Conservation (phyloP, 805 yeast species). For the Cephaloascus fragrans region DNA sequence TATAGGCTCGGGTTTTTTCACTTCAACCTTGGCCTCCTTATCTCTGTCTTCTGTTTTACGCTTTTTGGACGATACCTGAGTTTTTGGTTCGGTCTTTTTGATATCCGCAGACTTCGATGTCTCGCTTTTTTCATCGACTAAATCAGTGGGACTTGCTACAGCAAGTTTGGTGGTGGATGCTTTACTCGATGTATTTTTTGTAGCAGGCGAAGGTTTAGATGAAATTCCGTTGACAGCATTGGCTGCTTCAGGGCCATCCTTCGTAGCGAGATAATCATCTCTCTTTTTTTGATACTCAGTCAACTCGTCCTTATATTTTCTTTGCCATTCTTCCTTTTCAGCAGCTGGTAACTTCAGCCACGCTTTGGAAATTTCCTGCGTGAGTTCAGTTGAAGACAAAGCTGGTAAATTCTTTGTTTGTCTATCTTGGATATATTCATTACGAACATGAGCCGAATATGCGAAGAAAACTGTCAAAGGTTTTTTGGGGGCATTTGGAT, state of each 20-base stretch:
- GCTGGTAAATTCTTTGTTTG: conserved; percentile 48
- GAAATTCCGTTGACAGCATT: too few species aligned
- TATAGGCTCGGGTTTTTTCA: conserved; percentile 18
- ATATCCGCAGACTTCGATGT: too few species aligned
- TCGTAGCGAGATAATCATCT: conserved; percentile 11
- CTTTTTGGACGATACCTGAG: not conserved
- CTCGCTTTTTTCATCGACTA: too few species aligned
- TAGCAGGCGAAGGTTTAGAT: too few species aligned
- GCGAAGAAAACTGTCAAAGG: conserved; percentile 84
- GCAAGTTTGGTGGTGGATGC: too few species aligned
- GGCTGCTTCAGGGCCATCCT: not conserved
- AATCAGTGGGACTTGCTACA: too few species aligned
- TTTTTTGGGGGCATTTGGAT: conserved; percentile 93
- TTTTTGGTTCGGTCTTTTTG: too few species aligned
- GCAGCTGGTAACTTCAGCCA: conserved; percentile 69
- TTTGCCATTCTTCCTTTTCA: conserved; percentile 68
- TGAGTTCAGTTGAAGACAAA: conserved; percentile 66
- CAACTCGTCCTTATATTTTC: conserved; percentile 39
- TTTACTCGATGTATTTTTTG: too few species aligned
- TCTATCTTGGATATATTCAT: conserved; percentile 61
- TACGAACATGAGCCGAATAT: conserved; percentile 67
- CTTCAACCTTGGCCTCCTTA: conserved; percentile 22
- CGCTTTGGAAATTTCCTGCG: conserved; percentile 65
- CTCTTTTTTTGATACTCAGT: conserved; percentile 18
- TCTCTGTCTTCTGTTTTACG: conserved; percentile 3